Evolutionary conservation across 192 early-diverging fungal genomes (phyloP).

Genomic region (Coemansia sp.): DNA sequence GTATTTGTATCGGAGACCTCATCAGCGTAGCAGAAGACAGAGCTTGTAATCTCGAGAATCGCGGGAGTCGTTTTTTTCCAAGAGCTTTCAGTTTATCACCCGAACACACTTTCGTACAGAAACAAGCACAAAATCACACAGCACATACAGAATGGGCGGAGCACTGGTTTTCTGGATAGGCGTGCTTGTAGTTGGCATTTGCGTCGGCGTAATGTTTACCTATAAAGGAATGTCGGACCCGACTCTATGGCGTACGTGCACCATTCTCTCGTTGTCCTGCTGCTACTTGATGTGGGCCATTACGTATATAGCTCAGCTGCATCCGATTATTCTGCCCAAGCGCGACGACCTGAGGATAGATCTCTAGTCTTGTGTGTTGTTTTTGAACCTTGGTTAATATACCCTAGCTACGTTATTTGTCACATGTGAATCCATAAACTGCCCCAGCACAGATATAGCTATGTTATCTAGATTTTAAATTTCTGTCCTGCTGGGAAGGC

Average conservation of each 20-base stretch:
- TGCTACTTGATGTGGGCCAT: conserved; percentile 79
- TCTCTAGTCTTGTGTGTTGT: conserved; percentile 15
- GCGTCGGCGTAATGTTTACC: conserved; percentile 31
- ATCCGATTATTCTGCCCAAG: conserved; percentile 79
- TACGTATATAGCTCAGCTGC: conserved; percentile 84
- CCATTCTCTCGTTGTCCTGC: conserved; percentile 42
- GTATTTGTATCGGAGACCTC: background rate
- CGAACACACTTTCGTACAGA: too few species aligned
- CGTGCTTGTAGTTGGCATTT: conserved; percentile 31
- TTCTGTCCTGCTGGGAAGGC: too few species aligned
- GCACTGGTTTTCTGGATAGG: conserved; percentile 52
- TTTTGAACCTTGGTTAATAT: too few species aligned
- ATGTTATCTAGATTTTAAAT: background rate
- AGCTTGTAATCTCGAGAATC: background rate
- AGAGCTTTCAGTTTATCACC: too few species aligned
- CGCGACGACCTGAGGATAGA: conserved; percentile 64
- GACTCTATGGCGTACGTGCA: conserved; percentile 55
- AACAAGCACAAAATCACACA: background rate
- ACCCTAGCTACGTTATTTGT: too few species aligned
- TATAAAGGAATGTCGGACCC: conserved; percentile 51
- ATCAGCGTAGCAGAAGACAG: background rate
- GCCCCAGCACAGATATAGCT: background rate
- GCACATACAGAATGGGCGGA: conserved; percentile 27
- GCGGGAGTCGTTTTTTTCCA: background rate
- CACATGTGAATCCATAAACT: background rate